Conservation (phyloP, 495 filamentous ascomycete species). For the Penicillium cinerascens region DNA sequence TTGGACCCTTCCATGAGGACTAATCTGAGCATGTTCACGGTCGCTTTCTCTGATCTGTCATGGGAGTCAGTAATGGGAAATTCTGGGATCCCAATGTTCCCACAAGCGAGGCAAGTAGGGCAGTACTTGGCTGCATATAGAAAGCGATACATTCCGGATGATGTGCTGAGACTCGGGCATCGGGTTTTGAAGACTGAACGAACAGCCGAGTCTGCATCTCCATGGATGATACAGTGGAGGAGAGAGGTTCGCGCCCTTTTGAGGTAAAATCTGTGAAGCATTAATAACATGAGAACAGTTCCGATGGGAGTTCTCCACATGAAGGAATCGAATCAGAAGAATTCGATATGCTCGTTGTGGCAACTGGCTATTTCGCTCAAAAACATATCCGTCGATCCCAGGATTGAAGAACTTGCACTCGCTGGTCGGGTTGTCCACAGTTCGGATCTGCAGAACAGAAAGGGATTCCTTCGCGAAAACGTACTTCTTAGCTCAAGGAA, state of each 20-base stretch:
- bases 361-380: conserved; percentile 75
- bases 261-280: too few relatives aligned
- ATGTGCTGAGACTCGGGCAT: conserved; percentile 48
- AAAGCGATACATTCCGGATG: conserved; percentile 50
- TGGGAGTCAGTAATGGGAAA: conserved; percentile 52
- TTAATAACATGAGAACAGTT: conserved; percentile 42
- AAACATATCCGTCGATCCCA: conserved; percentile 55
- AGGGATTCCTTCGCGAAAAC: conserved; percentile 23
- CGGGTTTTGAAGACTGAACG: too few relatives aligned
- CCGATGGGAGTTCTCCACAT: neutral
- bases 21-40: conserved; percentile 75
- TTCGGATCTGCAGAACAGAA: conserved; percentile 47
- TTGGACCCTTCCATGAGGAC: conserved; percentile 68
- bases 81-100: conserved; percentile 58
- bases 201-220: too few relatives aligned
- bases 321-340: conserved; percentile 23
- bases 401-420: conserved; percentile 34
- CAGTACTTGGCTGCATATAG: conserved; percentile 65
- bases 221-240: too few relatives aligned
- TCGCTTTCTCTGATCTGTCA: conserved; percentile 74
- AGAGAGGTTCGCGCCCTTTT: too few relatives aligned
- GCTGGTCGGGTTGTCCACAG: conserved; percentile 54
- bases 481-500: conserved; percentile 33
- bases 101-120: conserved; percentile 70
- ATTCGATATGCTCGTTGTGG: conserved; percentile 73